phyloP scores from a whole-genome alignment of 768 basidiomycete species.

The Mycena haematopus region DNA sequence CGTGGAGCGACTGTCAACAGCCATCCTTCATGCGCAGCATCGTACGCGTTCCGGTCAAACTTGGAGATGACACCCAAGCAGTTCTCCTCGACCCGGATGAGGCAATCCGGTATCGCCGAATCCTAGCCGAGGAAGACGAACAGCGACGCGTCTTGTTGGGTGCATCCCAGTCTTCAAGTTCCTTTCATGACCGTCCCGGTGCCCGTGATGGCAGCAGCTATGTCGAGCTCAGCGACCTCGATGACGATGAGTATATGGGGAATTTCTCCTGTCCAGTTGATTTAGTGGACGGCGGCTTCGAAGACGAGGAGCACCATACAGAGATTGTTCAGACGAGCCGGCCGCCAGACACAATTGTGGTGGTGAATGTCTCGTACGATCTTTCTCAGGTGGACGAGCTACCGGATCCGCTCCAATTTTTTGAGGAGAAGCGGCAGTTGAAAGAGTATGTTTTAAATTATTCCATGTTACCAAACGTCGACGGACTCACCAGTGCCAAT shows the following conservation, averaged over 20 bases:
- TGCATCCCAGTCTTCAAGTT: no score
- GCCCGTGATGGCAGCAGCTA: background rate
- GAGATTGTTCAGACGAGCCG: slow-evolving; percentile 5
- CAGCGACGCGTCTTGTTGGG: background rate
- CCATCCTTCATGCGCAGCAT: slow-evolving; percentile 22
- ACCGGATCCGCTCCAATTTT: slow-evolving; percentile 17
- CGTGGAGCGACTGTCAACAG: slow-evolving; percentile 22
- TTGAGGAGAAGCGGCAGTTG: slow-evolving; percentile 18
- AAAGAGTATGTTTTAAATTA: background rate
- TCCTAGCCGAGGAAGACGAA: slow-evolving; percentile 11
- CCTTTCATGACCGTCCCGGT: background rate
- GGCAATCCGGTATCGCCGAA: slow-evolving; percentile 13
- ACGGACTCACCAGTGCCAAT: background rate
- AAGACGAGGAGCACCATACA: slow-evolving; percentile 3
- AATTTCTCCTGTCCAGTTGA: slow-evolving; percentile 8
- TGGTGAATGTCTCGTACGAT: slow-evolving; percentile 21
- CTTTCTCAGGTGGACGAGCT: slow-evolving; percentile 10
- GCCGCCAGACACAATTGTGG: slow-evolving; percentile 11
- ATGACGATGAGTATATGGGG: slow-evolving; percentile 5
- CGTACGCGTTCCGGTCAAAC: slow-evolving; percentile 17
- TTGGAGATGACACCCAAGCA: slow-evolving; percentile 12
- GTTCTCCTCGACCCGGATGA: slow-evolving; percentile 5
- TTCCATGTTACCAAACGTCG: background rate
- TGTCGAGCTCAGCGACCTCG: slow-evolving; percentile 17
- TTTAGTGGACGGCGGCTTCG: background rate